Evolutionary conservation across 352 stramenopile genomes (phyloP).

Genomic region (Globisporangium lucens): DNA sequence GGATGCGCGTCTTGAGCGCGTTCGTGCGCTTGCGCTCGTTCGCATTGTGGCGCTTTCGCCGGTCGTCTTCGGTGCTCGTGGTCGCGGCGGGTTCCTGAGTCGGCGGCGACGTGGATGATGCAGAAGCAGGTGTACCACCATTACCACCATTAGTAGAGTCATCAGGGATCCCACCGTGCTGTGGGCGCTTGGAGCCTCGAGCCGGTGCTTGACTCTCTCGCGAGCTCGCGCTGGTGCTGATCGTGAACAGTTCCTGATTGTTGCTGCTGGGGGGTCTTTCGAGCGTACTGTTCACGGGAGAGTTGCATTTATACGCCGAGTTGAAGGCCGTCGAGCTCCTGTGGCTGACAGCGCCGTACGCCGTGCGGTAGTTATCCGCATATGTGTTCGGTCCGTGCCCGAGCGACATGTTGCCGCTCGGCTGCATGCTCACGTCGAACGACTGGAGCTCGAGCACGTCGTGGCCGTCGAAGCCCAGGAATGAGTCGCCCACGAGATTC

Average conservation of each 20-base stretch:
- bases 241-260: conserved; percentile 3
- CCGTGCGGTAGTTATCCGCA: neutral
- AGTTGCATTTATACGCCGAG: neutral
- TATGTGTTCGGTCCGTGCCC: neutral
- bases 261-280: neutral
- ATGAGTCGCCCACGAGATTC: neutral
- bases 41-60: conserved; percentile 51
- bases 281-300: neutral
- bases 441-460: conserved; percentile 10
- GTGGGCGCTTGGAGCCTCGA: neutral
- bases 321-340: neutral
- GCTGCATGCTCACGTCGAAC: conserved; percentile 7
- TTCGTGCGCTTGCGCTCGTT: conserved; percentile 61
- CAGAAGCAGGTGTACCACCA: neutral
- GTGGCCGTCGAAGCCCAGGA: neutral
- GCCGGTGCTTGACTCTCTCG: neutral
- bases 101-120: neutral
- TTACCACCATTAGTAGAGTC: neutral
- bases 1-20: conserved; percentile 45
- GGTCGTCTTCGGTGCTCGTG: conserved; percentile 28
- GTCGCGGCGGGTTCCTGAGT: neutral
- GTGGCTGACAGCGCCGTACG: neutral
- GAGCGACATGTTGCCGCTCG: neutral
- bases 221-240: conserved; percentile 1
- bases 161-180: neutral